These are phyloP conservation scores for Zizania palustris DNA, from an alignment of 202 grass and related monocot genomes.

Conservation along the genomic window DNA sequence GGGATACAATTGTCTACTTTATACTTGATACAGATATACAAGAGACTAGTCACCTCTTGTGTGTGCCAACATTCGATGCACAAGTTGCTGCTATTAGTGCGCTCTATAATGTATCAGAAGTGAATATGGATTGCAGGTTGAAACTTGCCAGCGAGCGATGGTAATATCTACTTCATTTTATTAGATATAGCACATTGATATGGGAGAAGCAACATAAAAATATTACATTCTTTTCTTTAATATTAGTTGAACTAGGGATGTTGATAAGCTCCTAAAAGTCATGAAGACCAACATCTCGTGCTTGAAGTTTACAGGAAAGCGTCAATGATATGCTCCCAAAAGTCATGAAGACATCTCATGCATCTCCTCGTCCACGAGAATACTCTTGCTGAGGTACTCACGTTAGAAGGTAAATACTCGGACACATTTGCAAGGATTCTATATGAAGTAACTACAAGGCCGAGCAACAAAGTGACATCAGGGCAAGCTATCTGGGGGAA, in stretches of 20 bases:
- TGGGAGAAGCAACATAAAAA: not conserved
- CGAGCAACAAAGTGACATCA: conserved; percentile 72
- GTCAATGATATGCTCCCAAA: conserved; percentile 86
- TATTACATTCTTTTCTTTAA: conserved; percentile 18
- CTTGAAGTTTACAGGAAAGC: conserved; percentile 92
- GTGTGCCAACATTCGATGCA: too few species aligned
- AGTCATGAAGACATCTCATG: conserved; percentile 88
- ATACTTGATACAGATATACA: too few species aligned
- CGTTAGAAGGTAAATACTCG: conserved; percentile 71
- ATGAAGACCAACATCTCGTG: conserved; percentile 77
- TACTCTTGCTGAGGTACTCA: conserved; percentile 89
- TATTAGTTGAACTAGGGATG: conserved; percentile 67
- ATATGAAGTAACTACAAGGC: conserved; percentile 80
- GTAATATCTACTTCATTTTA: too few species aligned
- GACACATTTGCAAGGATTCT: conserved; percentile 91
- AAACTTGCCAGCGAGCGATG: too few species aligned
- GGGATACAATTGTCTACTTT: too few species aligned
- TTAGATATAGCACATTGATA: conserved; percentile 22
- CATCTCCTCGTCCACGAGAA: conserved; percentile 89
- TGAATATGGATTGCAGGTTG: too few species aligned
- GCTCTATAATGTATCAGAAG: too few species aligned
- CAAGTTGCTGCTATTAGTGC: too few species aligned
- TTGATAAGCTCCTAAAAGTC: conserved; percentile 90
- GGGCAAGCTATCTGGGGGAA: conserved; percentile 91
- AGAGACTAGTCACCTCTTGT: too few species aligned